phyloP scores from a whole-genome alignment of 2,329 filamentous ascomycete genomes.

The Trichoderma atrobrunneum region DNA sequence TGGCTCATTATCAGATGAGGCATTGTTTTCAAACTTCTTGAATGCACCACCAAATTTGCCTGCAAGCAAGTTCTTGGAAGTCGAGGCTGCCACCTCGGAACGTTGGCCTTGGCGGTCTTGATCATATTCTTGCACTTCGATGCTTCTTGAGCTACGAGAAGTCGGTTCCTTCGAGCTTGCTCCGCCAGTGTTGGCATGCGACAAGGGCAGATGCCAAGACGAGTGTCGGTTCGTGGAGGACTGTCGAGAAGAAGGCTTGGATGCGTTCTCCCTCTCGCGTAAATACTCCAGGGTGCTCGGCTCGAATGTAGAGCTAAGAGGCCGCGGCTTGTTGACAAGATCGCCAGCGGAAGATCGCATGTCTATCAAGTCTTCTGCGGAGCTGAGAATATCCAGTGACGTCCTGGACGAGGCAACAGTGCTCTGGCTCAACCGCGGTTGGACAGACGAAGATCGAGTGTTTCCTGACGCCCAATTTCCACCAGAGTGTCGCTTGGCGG shows the following conservation, averaged over 20 bases:
- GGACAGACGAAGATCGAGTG: slow-evolving; percentile 20
- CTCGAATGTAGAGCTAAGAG: slow-evolving; percentile 78
- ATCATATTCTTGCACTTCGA: slow-evolving; percentile 49
- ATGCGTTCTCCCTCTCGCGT: slow-evolving; percentile 67
- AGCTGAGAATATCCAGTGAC: slow-evolving; percentile 26
- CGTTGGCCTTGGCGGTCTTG: slow-evolving; percentile 62
- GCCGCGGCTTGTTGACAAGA: slow-evolving; percentile 57
- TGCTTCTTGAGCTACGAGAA: slow-evolving; percentile 70
- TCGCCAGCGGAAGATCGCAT: slow-evolving; percentile 27
- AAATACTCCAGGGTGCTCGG: slow-evolving; percentile 75
- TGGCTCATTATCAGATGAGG: slow-evolving; percentile 25
- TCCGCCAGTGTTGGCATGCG: slow-evolving; percentile 34
- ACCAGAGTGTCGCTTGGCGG: slow-evolving; percentile 7
- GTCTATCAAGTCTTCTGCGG: slow-evolving; percentile 23
- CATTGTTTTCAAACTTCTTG: slow-evolving; percentile 75
- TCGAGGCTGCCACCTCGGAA: slow-evolving; percentile 68
- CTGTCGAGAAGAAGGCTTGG: slow-evolving; percentile 37
- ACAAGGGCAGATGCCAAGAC: slow-evolving; percentile 37
- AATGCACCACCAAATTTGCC: slow-evolving; percentile 93
- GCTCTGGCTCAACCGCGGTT: slow-evolving; percentile 25
- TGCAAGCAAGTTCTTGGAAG: slow-evolving; percentile 77
- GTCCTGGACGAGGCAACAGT: slow-evolving; percentile 18
- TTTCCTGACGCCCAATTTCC: slow-evolving; percentile 9
- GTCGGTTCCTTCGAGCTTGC: slow-evolving; percentile 69
- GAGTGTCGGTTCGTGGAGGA: slow-evolving; percentile 22